phyloP scores from a whole-genome alignment of 352 stramenopile species.

The Blastocystis sp. region DNA sequence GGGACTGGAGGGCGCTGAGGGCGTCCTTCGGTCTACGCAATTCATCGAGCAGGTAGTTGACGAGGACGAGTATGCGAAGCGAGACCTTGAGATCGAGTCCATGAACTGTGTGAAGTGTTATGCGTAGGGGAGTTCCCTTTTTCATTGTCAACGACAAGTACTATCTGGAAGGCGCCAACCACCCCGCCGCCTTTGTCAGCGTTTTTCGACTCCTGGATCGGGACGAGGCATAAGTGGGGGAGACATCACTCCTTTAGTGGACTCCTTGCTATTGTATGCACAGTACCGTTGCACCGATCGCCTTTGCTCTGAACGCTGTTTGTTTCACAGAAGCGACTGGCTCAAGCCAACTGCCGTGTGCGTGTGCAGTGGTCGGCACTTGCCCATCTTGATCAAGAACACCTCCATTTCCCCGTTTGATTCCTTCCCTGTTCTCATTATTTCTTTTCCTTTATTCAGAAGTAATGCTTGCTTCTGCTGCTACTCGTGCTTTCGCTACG shows the following conservation, averaged over 20 bases:
- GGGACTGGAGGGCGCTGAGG: constrained; percentile 27
- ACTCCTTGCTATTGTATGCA: too few relatives aligned
- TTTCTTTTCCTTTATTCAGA: too few relatives aligned
- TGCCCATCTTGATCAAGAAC: too few relatives aligned
- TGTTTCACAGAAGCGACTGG: too few relatives aligned
- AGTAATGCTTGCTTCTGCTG: too few relatives aligned
- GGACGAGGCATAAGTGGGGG: background rate
- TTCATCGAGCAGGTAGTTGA: constrained; percentile 37
- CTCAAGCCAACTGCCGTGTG: too few relatives aligned
- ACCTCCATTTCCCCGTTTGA: too few relatives aligned
- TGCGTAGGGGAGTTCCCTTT: constrained; percentile 16
- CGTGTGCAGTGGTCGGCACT: too few relatives aligned
- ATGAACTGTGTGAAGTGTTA: background rate
- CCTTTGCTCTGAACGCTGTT: too few relatives aligned
- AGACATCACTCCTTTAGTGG: background rate
- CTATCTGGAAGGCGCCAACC: constrained; percentile 52
- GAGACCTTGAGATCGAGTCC: constrained; percentile 40
- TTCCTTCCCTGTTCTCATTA: too few relatives aligned
- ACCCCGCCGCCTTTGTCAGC: constrained; percentile 42
- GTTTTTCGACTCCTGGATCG: constrained; percentile 38
- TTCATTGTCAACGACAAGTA: constrained; percentile 28
- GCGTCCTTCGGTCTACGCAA: background rate
- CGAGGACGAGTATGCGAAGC: constrained; percentile 38
- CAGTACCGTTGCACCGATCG: too few relatives aligned
- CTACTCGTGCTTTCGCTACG: constrained; percentile 31